Percentiles rank a stretch among this genome's conserved stretches.
phyloP scores from a whole-genome alignment of 345 rosid species.

The Linum lewisii region DNA sequence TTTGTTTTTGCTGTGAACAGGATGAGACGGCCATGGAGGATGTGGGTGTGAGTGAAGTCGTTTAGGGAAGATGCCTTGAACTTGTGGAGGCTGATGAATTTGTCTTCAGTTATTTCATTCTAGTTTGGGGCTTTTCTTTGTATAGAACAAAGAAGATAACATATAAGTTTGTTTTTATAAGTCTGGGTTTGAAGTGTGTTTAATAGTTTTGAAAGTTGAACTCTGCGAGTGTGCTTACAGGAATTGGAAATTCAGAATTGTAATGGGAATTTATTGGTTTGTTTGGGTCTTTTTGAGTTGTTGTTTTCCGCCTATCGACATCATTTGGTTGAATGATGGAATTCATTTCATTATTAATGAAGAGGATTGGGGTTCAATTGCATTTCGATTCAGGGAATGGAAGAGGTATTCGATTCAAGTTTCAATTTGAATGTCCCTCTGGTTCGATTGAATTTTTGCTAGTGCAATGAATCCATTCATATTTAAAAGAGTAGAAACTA shows the following conservation, averaged over 20 bases:
- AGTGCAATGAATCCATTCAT: too few relatives aligned
- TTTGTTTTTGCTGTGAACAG: constrained; percentile 12
- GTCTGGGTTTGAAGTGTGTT: not conserved
- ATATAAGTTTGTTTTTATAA: not conserved
- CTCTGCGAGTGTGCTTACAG: too few relatives aligned
- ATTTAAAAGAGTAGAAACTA: too few relatives aligned
- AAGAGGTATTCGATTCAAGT: too few relatives aligned
- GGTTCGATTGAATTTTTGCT: too few relatives aligned
- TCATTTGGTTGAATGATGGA: not conserved
- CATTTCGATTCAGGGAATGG: not conserved
- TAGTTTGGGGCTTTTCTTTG: constrained; percentile 23
- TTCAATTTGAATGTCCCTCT: too few relatives aligned
- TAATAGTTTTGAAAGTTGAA: not conserved
- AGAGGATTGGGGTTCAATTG: too few relatives aligned
- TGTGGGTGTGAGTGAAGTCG: constrained; percentile 16
- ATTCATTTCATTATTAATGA: too few relatives aligned
- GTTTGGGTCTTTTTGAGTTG: not conserved
- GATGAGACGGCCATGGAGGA: constrained; percentile 25
- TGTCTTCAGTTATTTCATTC: constrained; percentile 15
- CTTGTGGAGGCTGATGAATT: not conserved
- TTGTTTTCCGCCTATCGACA: not conserved
- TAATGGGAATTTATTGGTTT: not conserved
- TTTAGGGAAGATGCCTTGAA: not conserved
- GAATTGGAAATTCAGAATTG: too few relatives aligned
- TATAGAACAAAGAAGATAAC: constrained; percentile 23